These are phyloP conservation scores for Erodium moschatum DNA, from an alignment of 441 rosid species.

Conservation along the genomic window DNA sequence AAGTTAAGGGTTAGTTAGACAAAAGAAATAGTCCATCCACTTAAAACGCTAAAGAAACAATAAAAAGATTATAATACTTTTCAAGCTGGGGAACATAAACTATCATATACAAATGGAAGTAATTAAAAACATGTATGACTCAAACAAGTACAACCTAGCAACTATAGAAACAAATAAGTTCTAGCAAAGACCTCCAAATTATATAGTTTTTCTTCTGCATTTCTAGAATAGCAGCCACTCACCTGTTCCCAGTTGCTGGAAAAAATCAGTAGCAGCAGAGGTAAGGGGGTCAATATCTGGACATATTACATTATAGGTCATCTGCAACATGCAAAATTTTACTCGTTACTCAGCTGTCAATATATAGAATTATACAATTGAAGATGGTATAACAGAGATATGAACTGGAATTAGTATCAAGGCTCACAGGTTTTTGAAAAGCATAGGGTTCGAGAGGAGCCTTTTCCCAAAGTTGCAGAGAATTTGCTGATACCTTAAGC, in stretches of 20 bases:
- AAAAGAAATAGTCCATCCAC: slow-evolving; percentile 11
- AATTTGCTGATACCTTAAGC: slow-evolving; percentile 81
- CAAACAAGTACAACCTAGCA: background rate
- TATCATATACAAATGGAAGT: background rate
- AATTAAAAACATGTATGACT: background rate
- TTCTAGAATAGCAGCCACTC: slow-evolving; percentile 17
- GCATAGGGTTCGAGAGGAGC: slow-evolving; percentile 99
- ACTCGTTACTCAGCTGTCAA: slow-evolving; percentile 8
- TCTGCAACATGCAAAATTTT: slow-evolving; percentile 42
- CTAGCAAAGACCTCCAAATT: background rate
- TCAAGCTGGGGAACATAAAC: background rate
- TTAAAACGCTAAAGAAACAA: background rate
- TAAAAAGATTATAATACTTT: background rate
- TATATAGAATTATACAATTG: slow-evolving; percentile 8
- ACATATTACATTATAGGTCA: slow-evolving; percentile 76
- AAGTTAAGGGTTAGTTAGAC: background rate
- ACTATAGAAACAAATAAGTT: background rate
- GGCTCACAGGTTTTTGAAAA: slow-evolving; percentile 67
- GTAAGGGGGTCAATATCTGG: slow-evolving; percentile 97
- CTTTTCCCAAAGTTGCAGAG: slow-evolving; percentile 95
- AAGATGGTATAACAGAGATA: slow-evolving; percentile 5
- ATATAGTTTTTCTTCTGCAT: background rate
- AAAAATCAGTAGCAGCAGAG: slow-evolving; percentile 90
- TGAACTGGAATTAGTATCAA: slow-evolving; percentile 12
- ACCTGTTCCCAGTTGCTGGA: slow-evolving; percentile 98